Percentiles rank a stretch among this genome's conserved stretches.
Evolutionary conservation across 345 rosid genomes (phyloP).

Genomic region (Murraya paniculata): DNA sequence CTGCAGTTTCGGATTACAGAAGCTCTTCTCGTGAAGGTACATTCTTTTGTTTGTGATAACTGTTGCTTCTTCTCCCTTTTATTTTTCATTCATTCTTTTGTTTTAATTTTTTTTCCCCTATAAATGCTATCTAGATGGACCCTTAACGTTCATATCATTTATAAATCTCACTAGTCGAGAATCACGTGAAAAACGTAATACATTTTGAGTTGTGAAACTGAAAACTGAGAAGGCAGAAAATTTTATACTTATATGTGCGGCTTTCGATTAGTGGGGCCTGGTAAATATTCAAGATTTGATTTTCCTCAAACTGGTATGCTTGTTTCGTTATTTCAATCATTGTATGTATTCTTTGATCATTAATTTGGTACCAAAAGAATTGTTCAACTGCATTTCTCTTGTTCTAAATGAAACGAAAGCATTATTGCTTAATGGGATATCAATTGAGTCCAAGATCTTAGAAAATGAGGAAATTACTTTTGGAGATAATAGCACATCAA

Average conservation of each 20-base stretch:
- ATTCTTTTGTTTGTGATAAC: background rate
- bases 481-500: background rate
- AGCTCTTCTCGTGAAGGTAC: conserved; percentile 50
- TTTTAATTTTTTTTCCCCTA: background rate
- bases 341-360: background rate
- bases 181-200: too few species aligned
- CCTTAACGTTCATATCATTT: too few species aligned
- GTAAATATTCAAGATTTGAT: too few species aligned
- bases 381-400: background rate
- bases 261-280: too few species aligned
- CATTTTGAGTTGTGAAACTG: background rate
- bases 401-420: background rate
- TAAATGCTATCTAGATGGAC: background rate
- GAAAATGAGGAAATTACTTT: background rate
- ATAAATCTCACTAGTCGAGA: too few species aligned
- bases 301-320: background rate
- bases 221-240: background rate
- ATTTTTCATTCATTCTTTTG: background rate
- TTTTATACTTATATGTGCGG: too few species aligned
- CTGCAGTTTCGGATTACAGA: conserved; percentile 38
- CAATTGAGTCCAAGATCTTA: background rate
- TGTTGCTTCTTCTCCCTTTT: background rate
- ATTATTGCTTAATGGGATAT: background rate
- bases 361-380: background rate
- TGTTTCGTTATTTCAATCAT: background rate